A percentile compares a stretch with the other conserved stretches of the same genome.
phyloP scores from a whole-genome alignment of 768 basidiomycete species.

The Gautieria morchelliformis region DNA sequence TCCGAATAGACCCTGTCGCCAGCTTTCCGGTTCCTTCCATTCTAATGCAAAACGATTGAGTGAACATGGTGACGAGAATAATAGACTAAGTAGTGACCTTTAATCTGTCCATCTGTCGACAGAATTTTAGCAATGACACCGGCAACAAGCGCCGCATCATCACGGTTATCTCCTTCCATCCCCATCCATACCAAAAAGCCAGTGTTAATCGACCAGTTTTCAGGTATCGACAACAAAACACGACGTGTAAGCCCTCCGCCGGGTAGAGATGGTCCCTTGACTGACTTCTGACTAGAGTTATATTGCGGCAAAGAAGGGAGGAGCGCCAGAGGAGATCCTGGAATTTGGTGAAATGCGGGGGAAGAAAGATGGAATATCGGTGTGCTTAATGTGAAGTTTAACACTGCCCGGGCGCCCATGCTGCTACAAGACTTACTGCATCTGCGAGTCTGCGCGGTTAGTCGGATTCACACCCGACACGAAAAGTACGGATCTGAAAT shows the following conservation, averaged over 20 bases:
- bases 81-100: neutral
- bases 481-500: conserved; percentile 47
- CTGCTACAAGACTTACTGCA: conserved; percentile 43
- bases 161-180: conserved; percentile 74
- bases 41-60: conserved; percentile 11
- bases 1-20: conserved; percentile 59
- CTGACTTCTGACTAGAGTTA: conserved; percentile 35
- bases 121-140: conserved; percentile 41
- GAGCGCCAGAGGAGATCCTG: conserved; percentile 36
- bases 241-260: conserved; percentile 67
- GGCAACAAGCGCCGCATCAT: conserved; percentile 50
- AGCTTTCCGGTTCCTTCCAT: conserved; percentile 62
- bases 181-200: conserved; percentile 64
- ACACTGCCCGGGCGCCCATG: neutral
- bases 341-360: conserved; percentile 34
- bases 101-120: conserved; percentile 24
- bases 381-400: conserved; percentile 31
- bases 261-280: conserved; percentile 34
- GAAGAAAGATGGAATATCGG: conserved; percentile 54
- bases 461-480: conserved; percentile 69
- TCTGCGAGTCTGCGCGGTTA: conserved; percentile 67
- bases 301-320: conserved; percentile 36
- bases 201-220: conserved; percentile 41
- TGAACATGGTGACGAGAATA: neutral
- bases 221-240: conserved; percentile 48